Evolutionary conservation across 2,329 filamentous ascomycete genomes (phyloP).

Genomic region (Daldinia eschscholtzii): DNA sequence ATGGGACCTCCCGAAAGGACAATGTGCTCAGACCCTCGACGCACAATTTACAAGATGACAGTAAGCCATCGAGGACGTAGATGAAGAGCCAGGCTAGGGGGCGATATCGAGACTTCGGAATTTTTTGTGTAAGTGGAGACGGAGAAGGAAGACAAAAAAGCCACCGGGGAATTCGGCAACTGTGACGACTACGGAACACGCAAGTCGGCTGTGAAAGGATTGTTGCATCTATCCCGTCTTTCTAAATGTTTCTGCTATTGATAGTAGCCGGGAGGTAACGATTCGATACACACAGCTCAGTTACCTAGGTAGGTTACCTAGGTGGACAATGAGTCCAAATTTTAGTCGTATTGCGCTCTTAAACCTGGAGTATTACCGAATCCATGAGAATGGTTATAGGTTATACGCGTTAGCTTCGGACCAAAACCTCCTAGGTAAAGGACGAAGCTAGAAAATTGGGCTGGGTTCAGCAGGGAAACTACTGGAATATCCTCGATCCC

Average conservation of each 20-base stretch:
- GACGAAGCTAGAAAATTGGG: constrained; percentile 24
- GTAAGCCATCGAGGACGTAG: constrained; percentile 22
- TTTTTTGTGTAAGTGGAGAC: constrained; percentile 15
- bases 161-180: constrained; percentile 29
- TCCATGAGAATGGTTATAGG: constrained; percentile 10
- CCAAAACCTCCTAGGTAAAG: constrained; percentile 44
- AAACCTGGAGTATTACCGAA: constrained; percentile 18
- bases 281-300: constrained; percentile 10
- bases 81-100: constrained; percentile 14
- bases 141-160: constrained; percentile 13
- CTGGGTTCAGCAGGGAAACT: constrained; percentile 27
- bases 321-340: constrained; percentile 12
- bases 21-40: constrained; percentile 35
- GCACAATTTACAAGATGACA: constrained; percentile 30
- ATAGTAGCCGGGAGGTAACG: constrained; percentile 10
- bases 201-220: constrained; percentile 25
- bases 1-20: constrained; percentile 26
- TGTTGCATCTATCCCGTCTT: constrained; percentile 29
- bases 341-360: constrained; percentile 19
- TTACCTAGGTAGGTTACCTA: background rate
- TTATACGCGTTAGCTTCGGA: constrained; percentile 40
- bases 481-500: constrained; percentile 40
- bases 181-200: constrained; percentile 18
- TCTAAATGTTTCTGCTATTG: constrained; percentile 13
- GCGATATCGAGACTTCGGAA: constrained; percentile 12